Evolutionary conservation across 352 stramenopile genomes (phyloP).

Genomic region (Phytophthora ramorum): DNA sequence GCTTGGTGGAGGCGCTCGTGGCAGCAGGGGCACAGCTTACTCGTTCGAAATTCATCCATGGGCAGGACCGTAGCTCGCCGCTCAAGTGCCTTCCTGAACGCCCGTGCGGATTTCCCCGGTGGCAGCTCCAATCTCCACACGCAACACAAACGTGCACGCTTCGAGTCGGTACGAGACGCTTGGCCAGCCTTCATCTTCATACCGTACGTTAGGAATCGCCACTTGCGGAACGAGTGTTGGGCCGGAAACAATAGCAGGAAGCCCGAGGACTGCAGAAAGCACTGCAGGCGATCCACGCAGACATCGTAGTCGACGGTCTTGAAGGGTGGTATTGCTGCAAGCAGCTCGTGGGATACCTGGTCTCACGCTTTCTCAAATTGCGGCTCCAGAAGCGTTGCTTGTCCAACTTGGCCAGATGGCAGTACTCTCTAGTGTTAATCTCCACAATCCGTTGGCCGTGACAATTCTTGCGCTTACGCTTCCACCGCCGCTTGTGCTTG

Average conservation of each 20-base stretch:
- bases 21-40: conserved; percentile 18
- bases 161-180: background rate
- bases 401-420: no score
- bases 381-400: no score
- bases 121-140: conserved; percentile 16
- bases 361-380: no score
- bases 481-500: no score
- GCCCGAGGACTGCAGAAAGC: no score
- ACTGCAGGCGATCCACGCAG: no score
- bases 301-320: no score
- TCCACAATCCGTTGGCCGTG: no score
- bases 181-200: conserved; percentile 14
- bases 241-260: conserved; percentile 16
- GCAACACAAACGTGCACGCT: conserved; percentile 17
- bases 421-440: no score
- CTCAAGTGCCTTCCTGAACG: conserved; percentile 7
- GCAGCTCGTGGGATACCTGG: no score
- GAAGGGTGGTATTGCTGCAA: no score
- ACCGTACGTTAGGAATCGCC: conserved; percentile 8
- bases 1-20: conserved; percentile 8
- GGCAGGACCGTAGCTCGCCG: conserved; percentile 15
- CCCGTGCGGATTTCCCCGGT: conserved; percentile 8
- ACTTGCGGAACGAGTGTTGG: conserved; percentile 7
- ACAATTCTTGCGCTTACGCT: no score
- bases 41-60: conserved; percentile 25